Conservation (phyloP, 1,139 yeast species). For the Schwanniomyces etchellsii region DNA sequence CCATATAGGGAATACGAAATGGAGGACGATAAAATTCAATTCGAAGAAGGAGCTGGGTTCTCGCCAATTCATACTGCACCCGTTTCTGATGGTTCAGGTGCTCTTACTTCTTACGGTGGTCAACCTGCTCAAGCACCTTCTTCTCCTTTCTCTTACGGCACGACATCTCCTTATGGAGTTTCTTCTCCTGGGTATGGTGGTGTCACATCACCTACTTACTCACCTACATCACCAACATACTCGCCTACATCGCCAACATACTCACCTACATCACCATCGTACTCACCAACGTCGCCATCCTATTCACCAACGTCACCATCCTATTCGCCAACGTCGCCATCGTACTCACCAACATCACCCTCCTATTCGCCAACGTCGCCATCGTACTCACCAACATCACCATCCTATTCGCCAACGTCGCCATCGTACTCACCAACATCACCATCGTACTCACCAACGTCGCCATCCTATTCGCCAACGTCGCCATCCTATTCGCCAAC, state of each 20-base stretch:
- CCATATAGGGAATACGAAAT: slow-evolving; percentile 85
- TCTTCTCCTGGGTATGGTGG: slow-evolving; percentile 56
- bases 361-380: slow-evolving; percentile 67
- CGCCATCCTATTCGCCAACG: slow-evolving; percentile 68
- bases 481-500: slow-evolving; percentile 70
- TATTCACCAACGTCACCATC: slow-evolving; percentile 74
- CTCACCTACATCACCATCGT: slow-evolving; percentile 70
- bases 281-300: slow-evolving; percentile 68
- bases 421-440: slow-evolving; percentile 73
- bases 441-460: slow-evolving; percentile 68
- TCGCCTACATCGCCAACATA: slow-evolving; percentile 48
- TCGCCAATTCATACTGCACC: slow-evolving; percentile 93
- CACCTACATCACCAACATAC: slow-evolving; percentile 39
- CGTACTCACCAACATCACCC: slow-evolving; percentile 52
- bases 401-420: slow-evolving; percentile 66
- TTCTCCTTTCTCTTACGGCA: slow-evolving; percentile 56
- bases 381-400: slow-evolving; percentile 67
- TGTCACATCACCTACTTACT: slow-evolving; percentile 47
- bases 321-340: slow-evolving; percentile 45
- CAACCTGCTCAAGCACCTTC: slow-evolving; percentile 53
- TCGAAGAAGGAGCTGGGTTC: slow-evolving; percentile 83
- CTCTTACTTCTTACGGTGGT: slow-evolving; percentile 86
- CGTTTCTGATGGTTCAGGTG: slow-evolving; percentile 76
- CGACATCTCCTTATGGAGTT: slow-evolving; percentile 59
- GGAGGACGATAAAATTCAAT: slow-evolving; percentile 67